phyloP scores from a whole-genome alignment of 768 basidiomycete genomes.

The Amanita jacksonii region DNA sequence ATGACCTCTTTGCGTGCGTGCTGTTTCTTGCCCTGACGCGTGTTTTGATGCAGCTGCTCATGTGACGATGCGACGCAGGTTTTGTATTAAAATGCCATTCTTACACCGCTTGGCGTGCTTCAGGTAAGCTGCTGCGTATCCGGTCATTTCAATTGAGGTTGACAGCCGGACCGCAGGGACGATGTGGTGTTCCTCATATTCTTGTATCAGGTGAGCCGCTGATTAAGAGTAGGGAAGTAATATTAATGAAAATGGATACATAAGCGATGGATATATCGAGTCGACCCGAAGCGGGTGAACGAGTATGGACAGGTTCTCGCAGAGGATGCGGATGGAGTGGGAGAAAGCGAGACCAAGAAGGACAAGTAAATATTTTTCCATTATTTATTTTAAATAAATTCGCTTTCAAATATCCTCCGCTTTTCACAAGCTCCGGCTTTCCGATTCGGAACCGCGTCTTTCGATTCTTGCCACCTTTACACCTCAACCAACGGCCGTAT shows the following conservation, averaged over 20 bases:
- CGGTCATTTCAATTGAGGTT: constrained; percentile 14
- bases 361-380: constrained; percentile 25
- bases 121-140: constrained; percentile 30
- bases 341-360: constrained; percentile 48
- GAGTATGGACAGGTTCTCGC: constrained; percentile 87
- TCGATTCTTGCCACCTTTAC: constrained; percentile 4
- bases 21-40: constrained; percentile 4
- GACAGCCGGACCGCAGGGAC: constrained; percentile 37
- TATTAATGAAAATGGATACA: constrained; percentile 14
- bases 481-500: constrained; percentile 4
- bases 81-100: constrained; percentile 95
- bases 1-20: constrained; percentile 84
- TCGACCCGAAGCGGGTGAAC: constrained; percentile 91
- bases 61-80: constrained; percentile 34
- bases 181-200: constrained; percentile 89
- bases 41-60: constrained; percentile 7
- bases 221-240: background rate
- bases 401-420: background rate
- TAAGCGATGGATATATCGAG: constrained; percentile 94
- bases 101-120: constrained; percentile 87
- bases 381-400: constrained; percentile 2
- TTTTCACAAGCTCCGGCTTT: constrained; percentile 18
- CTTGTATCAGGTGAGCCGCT: constrained; percentile 73
- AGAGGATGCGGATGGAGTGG: constrained; percentile 33
- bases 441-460: constrained; percentile 31